Percentiles rank a stretch among this genome's conserved stretches.
These are phyloP conservation scores for Groenewaldozyma auringiensis DNA, from an alignment of 1,139 yeast genomes.

Conservation along the genomic window DNA sequence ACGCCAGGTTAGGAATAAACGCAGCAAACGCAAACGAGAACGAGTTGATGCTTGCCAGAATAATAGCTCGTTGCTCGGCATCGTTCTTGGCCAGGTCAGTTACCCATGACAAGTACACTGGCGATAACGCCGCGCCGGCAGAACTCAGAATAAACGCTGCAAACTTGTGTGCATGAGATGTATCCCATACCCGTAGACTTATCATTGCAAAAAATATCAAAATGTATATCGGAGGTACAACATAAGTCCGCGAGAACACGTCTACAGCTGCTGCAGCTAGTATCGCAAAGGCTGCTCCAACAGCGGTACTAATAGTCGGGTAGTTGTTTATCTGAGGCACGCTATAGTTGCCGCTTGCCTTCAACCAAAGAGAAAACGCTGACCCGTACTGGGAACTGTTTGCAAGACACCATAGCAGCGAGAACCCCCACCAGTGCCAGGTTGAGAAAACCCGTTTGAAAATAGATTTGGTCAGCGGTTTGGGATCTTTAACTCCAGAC, in stretches of 20 bases:
- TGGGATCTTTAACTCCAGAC: slow-evolving; percentile 32
- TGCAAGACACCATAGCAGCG: neutral
- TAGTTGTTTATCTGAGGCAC: slow-evolving; percentile 15
- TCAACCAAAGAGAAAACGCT: slow-evolving; percentile 13
- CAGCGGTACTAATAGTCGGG: slow-evolving; percentile 11
- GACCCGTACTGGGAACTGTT: neutral
- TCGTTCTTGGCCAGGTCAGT: slow-evolving; percentile 16
- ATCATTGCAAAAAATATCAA: slow-evolving; percentile 11
- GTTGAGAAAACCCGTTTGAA: slow-evolving; percentile 42
- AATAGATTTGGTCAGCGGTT: slow-evolving; percentile 23
- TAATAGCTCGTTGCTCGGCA: slow-evolving; percentile 13
- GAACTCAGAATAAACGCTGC: slow-evolving; percentile 12
- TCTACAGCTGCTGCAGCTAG: slow-evolving; percentile 16
- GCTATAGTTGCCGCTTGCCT: slow-evolving; percentile 12
- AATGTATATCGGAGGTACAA: neutral
- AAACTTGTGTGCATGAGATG: slow-evolving; percentile 12
- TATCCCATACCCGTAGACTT: slow-evolving; percentile 13
- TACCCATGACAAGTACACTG: slow-evolving; percentile 17
- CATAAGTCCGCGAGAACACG: neutral
- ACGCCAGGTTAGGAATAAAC: slow-evolving; percentile 17
- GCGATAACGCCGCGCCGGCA: slow-evolving; percentile 15
- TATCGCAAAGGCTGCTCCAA: slow-evolving; percentile 12
- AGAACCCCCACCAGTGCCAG: slow-evolving; percentile 34
- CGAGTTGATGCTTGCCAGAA: slow-evolving; percentile 18
- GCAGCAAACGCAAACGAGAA: slow-evolving; percentile 17